Evolutionary conservation across 345 rosid genomes (phyloP), one percentile per base, ranked within the genome.

Genomic region (Lumnitzera racemosa): DNA sequence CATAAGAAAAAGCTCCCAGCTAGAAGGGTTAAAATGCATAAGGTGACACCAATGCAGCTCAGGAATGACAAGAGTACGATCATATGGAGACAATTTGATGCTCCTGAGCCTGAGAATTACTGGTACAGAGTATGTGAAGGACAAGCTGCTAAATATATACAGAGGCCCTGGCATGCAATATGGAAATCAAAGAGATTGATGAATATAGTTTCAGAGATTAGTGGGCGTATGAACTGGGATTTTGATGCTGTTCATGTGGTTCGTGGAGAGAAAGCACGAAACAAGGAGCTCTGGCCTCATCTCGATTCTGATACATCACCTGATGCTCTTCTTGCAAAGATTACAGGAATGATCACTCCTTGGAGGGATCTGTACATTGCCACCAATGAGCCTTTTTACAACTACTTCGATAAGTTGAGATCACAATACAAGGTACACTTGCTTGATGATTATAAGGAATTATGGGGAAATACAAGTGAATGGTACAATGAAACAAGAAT

Each of bases 71-170:
- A 80, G 76, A 90, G 92, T 74, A 75, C 89, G 11, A 62, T 90
- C 56, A 67, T 90, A 63, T 84, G 88, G 99, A 84, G 97, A 75
- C 96, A 94, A 70, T 94, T 94, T 57, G 99, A 90, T 75, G 78
- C 81, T 14, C 96, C 89, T 2, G 99, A 88, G 70, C 99, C 97
- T 0, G 97, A 94, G 53, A 94, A 90, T 69, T 90, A 90, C 63
- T 90, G 95, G 96, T 90, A 88, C 57, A 74, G 97, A 68, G 96
- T 94, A 24, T 94, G 97, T 53, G 99, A 94, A 75, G 96, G 99
- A 61, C 76, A 76, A 65, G 88, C 92, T 2, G 80, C 96, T 2
- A 94, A 86, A 70, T 80, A 80, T 65, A 71, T 94, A 5, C 81
- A 86, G 55, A 84, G 99, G 78, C 97, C 97, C 1, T 90, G 96